phyloP scores from a whole-genome alignment of 768 basidiomycete genomes.

The Russula emetica region DNA sequence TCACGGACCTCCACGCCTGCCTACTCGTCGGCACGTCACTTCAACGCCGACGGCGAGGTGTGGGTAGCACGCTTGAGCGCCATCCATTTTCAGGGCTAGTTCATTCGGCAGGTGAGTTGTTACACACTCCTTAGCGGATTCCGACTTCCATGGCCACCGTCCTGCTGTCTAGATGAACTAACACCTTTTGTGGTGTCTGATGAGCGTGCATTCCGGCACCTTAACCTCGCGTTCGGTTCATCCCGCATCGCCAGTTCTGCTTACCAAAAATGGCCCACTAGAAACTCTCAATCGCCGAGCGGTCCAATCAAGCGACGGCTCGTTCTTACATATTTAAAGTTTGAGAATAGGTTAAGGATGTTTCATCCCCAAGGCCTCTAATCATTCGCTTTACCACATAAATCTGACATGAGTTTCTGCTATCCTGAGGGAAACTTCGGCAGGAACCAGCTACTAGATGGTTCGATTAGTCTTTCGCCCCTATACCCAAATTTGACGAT shows the following conservation, averaged over 20 bases:
- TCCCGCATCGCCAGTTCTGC: constrained; percentile 69
- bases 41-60: constrained; percentile 70
- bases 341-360: constrained; percentile 82
- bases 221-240: constrained; percentile 72
- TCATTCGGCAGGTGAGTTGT: constrained; percentile 43
- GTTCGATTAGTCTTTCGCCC: constrained; percentile 96
- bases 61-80: constrained; percentile 84
- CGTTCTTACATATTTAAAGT: constrained; percentile 63
- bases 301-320: constrained; percentile 48
- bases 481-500: constrained; percentile 94
- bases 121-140: too few species aligned
- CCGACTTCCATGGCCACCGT: constrained; percentile 28
- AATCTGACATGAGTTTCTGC: constrained; percentile 56
- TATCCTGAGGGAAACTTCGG: constrained; percentile 83
- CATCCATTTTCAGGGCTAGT: constrained; percentile 90
- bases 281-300: constrained; percentile 56
- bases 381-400: constrained; percentile 81
- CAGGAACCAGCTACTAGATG: constrained; percentile 92
- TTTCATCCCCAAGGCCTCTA: constrained; percentile 42
- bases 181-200: constrained; percentile 83
- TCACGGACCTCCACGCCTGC: constrained; percentile 74
- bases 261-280: constrained; percentile 73
- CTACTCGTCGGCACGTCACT: constrained; percentile 71
- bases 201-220: constrained; percentile 79
- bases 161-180: constrained; percentile 87